Base-by-base conservation (phyloP, 192 early-diverging fungal species). In the Chytriomyces sp. region DNA sequence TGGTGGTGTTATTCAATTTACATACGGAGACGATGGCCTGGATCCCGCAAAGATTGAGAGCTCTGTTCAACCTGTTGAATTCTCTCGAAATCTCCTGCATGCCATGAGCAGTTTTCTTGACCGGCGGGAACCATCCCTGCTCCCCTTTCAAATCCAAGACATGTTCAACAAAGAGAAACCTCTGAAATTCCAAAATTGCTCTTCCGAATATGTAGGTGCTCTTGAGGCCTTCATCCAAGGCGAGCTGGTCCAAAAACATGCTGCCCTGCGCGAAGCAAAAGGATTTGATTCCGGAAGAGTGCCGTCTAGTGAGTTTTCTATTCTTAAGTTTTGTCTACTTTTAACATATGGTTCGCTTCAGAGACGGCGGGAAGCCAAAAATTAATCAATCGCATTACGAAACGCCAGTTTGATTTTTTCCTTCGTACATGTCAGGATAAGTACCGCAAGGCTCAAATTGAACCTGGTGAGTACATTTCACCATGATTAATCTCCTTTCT, bases 31-130 rank as follows among this genome's bases (percentile, higher is more conserved):
- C 74, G 98, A 99, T 76, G 92, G 91, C 26, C 84, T 99, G 37
- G 98, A 99, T 78, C 98, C 96, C 4, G 91, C 92, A 72, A 89
- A 81, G 26, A 90, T 99, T 57, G 98, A 99, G 78, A 95, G 93
- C 53, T 89, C 91, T 39, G 87, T 88, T 52, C 86, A 90, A 26
- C 97, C 97, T 0, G 96, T 99, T 8, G 86, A 93, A 57, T 96
- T 95, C 64, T 78, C 80, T 30, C 89, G 96, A 68, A 95, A 93
- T 79, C 84, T 96, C 82, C 76, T 82, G 53, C 91, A 94, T 70
- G 75, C 73, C 39, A 75, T 58, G 70, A 66, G 68, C 73, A 38
- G 19, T 5, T 68, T 36, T 56, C 53, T 64, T 10, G 77, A 57
- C 52, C 60, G 40, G 17, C n/a, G 64, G 0, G 83, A 88, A 19